These are phyloP conservation scores for Coemansia sp. DNA, from an alignment of 192 early-diverging fungal species.

Conservation along the genomic window DNA sequence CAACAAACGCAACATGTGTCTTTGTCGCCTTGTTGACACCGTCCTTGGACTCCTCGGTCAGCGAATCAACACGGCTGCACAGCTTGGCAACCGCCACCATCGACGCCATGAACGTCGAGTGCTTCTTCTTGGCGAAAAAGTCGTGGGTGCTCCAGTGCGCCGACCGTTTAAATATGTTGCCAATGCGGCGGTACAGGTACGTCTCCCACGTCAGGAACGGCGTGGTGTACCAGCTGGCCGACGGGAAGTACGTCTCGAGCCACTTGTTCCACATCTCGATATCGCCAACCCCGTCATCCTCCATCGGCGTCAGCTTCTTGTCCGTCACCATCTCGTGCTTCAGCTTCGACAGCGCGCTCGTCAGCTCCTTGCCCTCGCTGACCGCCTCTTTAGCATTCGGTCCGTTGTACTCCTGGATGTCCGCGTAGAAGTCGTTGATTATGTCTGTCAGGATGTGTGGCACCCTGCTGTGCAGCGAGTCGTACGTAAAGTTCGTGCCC, in stretches of 20 bases:
- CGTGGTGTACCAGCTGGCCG: constrained; percentile 69
- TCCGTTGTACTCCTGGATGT: constrained; percentile 41
- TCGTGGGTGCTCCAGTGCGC: constrained; percentile 70
- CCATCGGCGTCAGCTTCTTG: constrained; percentile 54
- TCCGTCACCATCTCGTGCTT: constrained; percentile 76
- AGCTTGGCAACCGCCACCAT: constrained; percentile 65
- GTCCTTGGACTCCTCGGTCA: constrained; percentile 24
- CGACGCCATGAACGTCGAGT: constrained; percentile 68
- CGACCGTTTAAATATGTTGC: constrained; percentile 58
- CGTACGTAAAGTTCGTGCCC: constrained; percentile 73
- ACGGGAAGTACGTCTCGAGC: constrained; percentile 56
- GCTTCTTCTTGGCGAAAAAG: constrained; percentile 71
- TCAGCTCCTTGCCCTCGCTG: constrained; percentile 69
- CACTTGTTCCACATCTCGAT: constrained; percentile 66
- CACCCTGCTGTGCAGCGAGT: constrained; percentile 71
- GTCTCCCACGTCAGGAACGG: constrained; percentile 87
- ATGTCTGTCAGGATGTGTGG: constrained; percentile 83
- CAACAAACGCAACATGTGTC: constrained; percentile 61
- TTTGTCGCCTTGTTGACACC: constrained; percentile 15
- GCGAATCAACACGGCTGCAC: constrained; percentile 58
- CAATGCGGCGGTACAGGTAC: constrained; percentile 78
- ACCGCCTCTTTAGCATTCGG: constrained; percentile 35
- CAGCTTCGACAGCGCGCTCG: constrained; percentile 63
- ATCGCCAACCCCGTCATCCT: constrained; percentile 59
- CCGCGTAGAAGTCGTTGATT: constrained; percentile 69